Evolutionary conservation across 345 rosid species (phyloP).

Genomic region (Cardamine chenopodiifolia): DNA sequence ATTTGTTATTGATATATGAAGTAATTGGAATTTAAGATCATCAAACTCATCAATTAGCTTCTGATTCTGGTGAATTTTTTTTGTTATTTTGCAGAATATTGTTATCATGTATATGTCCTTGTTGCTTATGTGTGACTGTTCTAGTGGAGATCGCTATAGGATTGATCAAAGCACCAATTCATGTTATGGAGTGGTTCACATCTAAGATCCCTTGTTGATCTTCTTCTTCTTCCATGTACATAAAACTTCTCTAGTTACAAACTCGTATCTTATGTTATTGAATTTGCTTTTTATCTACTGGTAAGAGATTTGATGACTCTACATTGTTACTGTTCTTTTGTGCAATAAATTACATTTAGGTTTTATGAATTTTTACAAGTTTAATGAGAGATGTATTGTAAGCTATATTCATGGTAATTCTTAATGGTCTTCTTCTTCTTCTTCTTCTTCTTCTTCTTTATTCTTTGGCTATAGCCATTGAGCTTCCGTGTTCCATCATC

Average conservation of each 20-base stretch:
- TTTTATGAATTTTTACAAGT: background rate
- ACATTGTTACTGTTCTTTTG: constrained; percentile 1
- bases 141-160: constrained; percentile 73
- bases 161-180: constrained; percentile 83
- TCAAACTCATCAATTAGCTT: background rate
- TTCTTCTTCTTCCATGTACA: constrained; percentile 15
- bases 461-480: constrained; percentile 1
- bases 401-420: constrained; percentile 1
- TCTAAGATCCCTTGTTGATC: constrained; percentile 76
- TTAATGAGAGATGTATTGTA: background rate
- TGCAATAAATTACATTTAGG: background rate
- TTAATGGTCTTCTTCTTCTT: constrained; percentile 4
- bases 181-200: constrained; percentile 90
- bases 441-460: background rate
- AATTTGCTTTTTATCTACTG: background rate
- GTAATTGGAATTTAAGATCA: background rate
- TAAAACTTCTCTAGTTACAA: constrained; percentile 15
- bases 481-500: constrained; percentile 49
- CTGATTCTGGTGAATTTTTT: constrained; percentile 4
- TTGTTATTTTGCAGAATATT: constrained; percentile 49
- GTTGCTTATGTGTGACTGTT: constrained; percentile 77
- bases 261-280: background rate
- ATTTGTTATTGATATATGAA: background rate
- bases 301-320: background rate
- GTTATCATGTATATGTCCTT: constrained; percentile 76